Evolutionary conservation across 768 basidiomycete species (phyloP).

Genomic region (Rhizopogon sp.): DNA sequence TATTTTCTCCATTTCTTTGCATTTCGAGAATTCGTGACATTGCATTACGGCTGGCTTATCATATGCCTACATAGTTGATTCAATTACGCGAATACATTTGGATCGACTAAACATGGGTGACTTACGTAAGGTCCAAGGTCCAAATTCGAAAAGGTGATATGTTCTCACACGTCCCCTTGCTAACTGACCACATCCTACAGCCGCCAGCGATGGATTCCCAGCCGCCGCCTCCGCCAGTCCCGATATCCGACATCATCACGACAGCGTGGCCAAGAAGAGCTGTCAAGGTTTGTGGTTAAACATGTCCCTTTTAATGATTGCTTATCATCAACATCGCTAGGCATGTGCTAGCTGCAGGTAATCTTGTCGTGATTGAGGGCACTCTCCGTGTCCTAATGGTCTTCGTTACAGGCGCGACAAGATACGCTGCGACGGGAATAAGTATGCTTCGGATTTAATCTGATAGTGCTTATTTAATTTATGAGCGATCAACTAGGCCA

Average conservation of each 20-base stretch:
- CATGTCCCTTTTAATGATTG: background rate
- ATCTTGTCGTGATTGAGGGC: background rate
- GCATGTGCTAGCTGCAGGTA: conserved; percentile 60
- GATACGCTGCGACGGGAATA: conserved; percentile 52
- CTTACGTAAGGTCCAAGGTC: background rate
- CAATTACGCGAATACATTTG: background rate
- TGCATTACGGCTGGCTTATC: too few relatives aligned
- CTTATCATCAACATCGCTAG: conserved; percentile 25
- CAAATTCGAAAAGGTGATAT: conserved; percentile 20
- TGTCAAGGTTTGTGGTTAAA: conserved; percentile 37
- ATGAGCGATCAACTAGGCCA: conserved; percentile 34
- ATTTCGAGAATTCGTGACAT: background rate
- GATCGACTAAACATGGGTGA: too few relatives aligned
- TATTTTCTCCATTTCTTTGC: conserved; percentile 5
- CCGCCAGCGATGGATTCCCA: conserved; percentile 27
- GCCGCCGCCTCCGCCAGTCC: conserved; percentile 22
- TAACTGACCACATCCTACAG: conserved; percentile 22
- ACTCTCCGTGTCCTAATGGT: background rate
- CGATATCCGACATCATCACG: conserved; percentile 39
- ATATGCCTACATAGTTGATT: background rate
- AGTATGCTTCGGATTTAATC: conserved; percentile 26
- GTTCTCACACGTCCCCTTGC: conserved; percentile 23
- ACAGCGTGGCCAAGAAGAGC: conserved; percentile 47
- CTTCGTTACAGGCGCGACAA: conserved; percentile 47
- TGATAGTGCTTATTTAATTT: background rate